Evolutionary conservation across 2,329 filamentous ascomycete species (phyloP).

Genomic region (Colletotrichum cuscutae): DNA sequence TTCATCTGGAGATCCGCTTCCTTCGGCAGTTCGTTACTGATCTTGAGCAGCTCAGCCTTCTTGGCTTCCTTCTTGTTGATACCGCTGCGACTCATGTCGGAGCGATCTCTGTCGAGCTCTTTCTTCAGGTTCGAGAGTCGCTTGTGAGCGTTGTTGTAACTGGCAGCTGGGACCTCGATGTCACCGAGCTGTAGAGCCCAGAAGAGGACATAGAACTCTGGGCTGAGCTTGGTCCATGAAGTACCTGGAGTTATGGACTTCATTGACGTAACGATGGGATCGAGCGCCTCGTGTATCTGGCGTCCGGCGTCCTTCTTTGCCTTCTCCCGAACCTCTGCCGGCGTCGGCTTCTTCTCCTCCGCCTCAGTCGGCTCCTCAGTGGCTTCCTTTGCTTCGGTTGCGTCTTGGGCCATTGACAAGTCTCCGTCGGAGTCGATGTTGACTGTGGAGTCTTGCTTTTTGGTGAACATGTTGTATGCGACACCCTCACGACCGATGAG

Average conservation of each 20-base stretch:
- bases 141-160: constrained; percentile 81
- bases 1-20: constrained; percentile 75
- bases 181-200: constrained; percentile 91
- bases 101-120: constrained; percentile 75
- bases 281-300: constrained; percentile 75
- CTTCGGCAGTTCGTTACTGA: constrained; percentile 75
- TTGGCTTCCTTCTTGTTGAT: constrained; percentile 75
- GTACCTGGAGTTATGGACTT: constrained; percentile 68
- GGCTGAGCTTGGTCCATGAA: constrained; percentile 76
- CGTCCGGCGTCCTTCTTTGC: constrained; percentile 53
- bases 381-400: constrained; percentile 32
- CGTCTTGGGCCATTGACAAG: constrained; percentile 56
- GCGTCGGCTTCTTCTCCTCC: constrained; percentile 41
- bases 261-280: constrained; percentile 78
- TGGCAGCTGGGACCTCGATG: constrained; percentile 77
- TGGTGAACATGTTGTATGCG: constrained; percentile 67
- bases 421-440: constrained; percentile 67
- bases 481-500: constrained; percentile 83
- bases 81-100: constrained; percentile 76
- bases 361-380: constrained; percentile 44
- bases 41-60: constrained; percentile 74
- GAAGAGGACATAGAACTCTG: constrained; percentile 89
- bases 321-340: constrained; percentile 41
- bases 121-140: constrained; percentile 74
- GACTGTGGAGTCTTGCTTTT: constrained; percentile 38